Conservation (phyloP, 768 basidiomycete genomes). For the Rhodocollybia butyracea region DNA sequence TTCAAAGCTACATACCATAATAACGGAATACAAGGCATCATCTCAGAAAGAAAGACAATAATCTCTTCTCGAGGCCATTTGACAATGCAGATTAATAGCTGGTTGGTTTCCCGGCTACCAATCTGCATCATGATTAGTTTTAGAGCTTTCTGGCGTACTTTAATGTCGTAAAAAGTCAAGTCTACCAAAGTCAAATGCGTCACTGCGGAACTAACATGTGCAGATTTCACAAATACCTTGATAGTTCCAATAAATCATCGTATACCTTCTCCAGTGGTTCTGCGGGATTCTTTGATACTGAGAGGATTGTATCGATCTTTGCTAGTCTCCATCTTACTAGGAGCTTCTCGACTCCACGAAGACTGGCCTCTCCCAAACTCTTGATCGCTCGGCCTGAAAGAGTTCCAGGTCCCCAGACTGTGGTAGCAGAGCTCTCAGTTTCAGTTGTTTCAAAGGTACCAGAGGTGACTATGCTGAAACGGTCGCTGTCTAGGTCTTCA, state of each 20-base stretch:
- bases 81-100: conserved; percentile 8
- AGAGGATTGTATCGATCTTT: conserved; percentile 10
- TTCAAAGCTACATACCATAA: conserved; percentile 10
- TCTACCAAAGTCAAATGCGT: no score
- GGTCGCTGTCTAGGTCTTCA: conserved; percentile 1
- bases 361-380: conserved; percentile 17
- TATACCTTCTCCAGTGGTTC: conserved; percentile 12
- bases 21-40: conserved; percentile 10
- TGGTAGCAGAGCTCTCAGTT: conserved; percentile 11
- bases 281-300: background rate
- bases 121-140: conserved; percentile 15
- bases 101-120: conserved; percentile 11
- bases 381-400: conserved; percentile 17
- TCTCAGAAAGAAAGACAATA: conserved; percentile 11
- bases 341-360: conserved; percentile 15
- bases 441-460: background rate
- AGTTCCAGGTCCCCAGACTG: conserved; percentile 19
- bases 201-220: no score
- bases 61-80: conserved; percentile 15
- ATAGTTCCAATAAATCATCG: conserved; percentile 14
- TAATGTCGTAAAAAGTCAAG: conserved; percentile 11
- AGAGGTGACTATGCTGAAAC: background rate
- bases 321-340: conserved; percentile 13
- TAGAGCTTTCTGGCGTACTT: conserved; percentile 13
- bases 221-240: no score